phyloP scores from a whole-genome alignment of 192 early-diverging fungal genomes.

The Coemansia sp. region DNA sequence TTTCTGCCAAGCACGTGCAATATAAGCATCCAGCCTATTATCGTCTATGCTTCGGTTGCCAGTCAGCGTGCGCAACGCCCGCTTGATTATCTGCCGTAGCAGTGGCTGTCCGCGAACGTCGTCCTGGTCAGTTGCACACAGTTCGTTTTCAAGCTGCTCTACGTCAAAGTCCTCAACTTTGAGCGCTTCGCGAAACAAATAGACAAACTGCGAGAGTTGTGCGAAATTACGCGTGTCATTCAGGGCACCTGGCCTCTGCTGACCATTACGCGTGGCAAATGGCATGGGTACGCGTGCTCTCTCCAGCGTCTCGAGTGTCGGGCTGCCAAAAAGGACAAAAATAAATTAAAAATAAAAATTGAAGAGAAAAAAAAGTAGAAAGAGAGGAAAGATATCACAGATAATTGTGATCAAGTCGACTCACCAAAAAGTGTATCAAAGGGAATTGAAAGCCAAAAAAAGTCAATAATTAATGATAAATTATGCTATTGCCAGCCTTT shows the following conservation, averaged over 20 bases:
- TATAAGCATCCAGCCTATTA: constrained; percentile 7
- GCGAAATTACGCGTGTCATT: constrained; percentile 36
- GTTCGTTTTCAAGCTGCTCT: constrained; percentile 23
- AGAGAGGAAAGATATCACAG: not conserved
- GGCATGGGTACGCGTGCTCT: constrained; percentile 18
- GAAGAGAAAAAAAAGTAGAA: not conserved
- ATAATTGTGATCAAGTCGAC: not conserved
- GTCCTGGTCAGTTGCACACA: constrained; percentile 4
- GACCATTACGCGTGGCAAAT: constrained; percentile 5
- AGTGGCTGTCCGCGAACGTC: not conserved
- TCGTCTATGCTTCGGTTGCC: constrained; percentile 24
- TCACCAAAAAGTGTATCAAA: not conserved
- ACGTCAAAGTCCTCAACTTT: constrained; percentile 15
- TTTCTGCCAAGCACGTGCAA: constrained; percentile 22
- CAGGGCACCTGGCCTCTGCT: not conserved
- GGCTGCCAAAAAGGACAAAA: not conserved
- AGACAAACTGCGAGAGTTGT: constrained; percentile 30
- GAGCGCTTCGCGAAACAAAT: constrained; percentile 20
- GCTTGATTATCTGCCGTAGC: constrained; percentile 10
- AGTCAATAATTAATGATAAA: not conserved
- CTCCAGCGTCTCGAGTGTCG: not conserved
- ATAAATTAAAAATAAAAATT: constrained; percentile 1
- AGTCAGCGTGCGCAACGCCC: constrained; percentile 12
- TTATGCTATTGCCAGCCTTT: not conserved
- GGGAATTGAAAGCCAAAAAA: not conserved